Evolutionary conservation across 805 yeast genomes (phyloP), one percentile per base, ranked within the genome.

Genomic region (Sugiyamaella floridensis): DNA sequence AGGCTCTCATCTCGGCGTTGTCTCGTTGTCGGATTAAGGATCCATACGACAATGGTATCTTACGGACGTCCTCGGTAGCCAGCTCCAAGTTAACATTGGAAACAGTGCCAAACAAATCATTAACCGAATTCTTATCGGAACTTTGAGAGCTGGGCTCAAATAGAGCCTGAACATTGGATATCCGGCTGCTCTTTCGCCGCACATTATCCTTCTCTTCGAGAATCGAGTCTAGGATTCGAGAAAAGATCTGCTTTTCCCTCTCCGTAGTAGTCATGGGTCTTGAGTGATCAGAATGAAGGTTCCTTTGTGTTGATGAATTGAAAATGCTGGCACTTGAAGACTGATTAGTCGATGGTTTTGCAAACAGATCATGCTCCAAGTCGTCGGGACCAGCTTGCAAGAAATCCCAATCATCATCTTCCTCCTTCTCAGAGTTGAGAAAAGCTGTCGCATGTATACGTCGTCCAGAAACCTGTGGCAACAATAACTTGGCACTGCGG

Each of bases 181-280:
- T 45, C 37, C 37, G 16, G 42, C 51, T 40, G 46, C 11, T 37
- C 14, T 29, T 34, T 2, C 32, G 18, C 32, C 40, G 18, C 9
- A 34, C 16, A 12, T 12, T 34, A 12, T n/a, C 29, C 40, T 32
- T 41, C 45, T 45, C 40, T 14, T 46, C 47, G 26, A 59, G 42
- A 45, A 60, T 53, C 12, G 57, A 50, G 44, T 57, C 60, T 15
- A 59, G 44, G 20, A 60, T 54, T 26, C 48, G 50, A 8, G 59
- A 48, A 47, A 60, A 59, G 26, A 58, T 55, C 49, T 40, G 43
- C 37, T 55, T 45, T 42, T 59, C 61, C 44, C 52, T 55, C 40
- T 53, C 57, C 4, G 60, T 57, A 9, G 60, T 44, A 8, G 54
- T 32, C 37, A 32, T 32, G 4, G 37, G 12, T 4, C n/a, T 32